Evolutionary conservation across 1,139 yeast genomes (phyloP).

Genomic region (Saccharomycopsis hybrid): DNA sequence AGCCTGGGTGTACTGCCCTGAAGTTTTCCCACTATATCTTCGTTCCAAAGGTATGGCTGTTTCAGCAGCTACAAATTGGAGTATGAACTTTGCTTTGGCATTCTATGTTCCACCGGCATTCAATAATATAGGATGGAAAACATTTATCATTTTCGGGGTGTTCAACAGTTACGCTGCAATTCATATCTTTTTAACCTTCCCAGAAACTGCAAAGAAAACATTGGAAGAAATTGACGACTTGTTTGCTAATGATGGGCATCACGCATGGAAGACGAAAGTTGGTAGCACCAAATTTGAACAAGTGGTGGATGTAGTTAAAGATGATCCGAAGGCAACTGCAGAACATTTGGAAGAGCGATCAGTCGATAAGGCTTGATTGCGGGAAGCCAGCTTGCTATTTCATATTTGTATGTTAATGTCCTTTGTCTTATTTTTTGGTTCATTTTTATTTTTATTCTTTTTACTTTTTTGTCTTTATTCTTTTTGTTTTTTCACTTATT

Average conservation of each 20-base stretch:
- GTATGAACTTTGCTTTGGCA: constrained; percentile 41
- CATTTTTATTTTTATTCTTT: no score
- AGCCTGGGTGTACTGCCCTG: constrained; percentile 44
- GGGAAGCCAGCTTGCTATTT: no score
- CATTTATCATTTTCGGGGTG: constrained; percentile 35
- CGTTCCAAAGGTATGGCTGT: constrained; percentile 39
- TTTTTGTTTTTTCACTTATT: no score
- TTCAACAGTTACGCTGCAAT: constrained; percentile 45
- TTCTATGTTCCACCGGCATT: constrained; percentile 44
- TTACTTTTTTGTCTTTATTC: no score
- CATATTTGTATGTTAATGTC: no score
- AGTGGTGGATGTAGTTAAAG: no score
- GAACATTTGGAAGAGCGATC: no score
- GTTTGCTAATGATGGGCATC: constrained; percentile 36
- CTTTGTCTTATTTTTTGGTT: no score
- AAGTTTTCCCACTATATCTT: constrained; percentile 37
- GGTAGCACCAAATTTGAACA: no score
- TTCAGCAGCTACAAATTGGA: constrained; percentile 48
- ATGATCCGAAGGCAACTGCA: no score
- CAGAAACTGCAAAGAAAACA: constrained; percentile 59
- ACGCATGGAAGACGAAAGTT: no score
- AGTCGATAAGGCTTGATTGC: no score
- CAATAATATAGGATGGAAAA: constrained; percentile 36
- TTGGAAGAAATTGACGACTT: constrained; percentile 60
- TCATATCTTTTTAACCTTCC: constrained; percentile 57